Evolutionary conservation across 108 stramenopile species (phyloP), one percentile per base, ranked within the genome.

Genomic region (Epithemia pelagica): DNA sequence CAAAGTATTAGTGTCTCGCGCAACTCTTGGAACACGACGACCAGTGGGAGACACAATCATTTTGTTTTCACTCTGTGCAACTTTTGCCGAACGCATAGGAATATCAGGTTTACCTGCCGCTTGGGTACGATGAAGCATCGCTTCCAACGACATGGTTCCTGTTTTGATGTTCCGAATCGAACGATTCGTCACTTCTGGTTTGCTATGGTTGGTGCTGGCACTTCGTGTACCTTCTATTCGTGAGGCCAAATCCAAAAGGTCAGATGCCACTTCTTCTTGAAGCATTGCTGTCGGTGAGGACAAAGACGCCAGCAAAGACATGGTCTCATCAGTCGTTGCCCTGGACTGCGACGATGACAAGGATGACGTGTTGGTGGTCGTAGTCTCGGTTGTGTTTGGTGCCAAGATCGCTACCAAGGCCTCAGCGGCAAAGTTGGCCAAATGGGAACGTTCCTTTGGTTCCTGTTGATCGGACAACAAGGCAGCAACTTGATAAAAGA

Each of bases 401-500:
- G 46, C 54, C 70, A 51, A 33, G 61, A 66, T 53, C 0, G 28
- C 51, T 58, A 80, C 71, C n/a, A 91, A 61, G n/a, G 64, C 64
- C 24, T 70, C 69, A 10, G 83, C 78, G 28, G 78, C 74, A 5
- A 72, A 67, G 58, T 72, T 64, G 8, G 80, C 72, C 52, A 79
- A 64, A 58, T 74, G 70, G 25, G 79, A 81, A 51, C 85, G 73
- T 28, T 91, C 85, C 32, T 46, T 15, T 46, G 37, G 15, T 10
- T 46, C 15, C 10, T 5, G 37, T 46, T 46, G 37, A 8, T 67
- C 66, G 15, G 90, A 74, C 5, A 88, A 66, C 55, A 88, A 91
- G n/a, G 59, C 66, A 32, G 85, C 86, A 1, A 88, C 66, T 8
- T 75, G 66, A 22, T 91, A 83, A 54, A 87, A 83, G 20, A 83